These are phyloP conservation scores for Phytophthora uliginosa DNA, from an alignment of 352 stramenopile species.

Conservation along the genomic window DNA sequence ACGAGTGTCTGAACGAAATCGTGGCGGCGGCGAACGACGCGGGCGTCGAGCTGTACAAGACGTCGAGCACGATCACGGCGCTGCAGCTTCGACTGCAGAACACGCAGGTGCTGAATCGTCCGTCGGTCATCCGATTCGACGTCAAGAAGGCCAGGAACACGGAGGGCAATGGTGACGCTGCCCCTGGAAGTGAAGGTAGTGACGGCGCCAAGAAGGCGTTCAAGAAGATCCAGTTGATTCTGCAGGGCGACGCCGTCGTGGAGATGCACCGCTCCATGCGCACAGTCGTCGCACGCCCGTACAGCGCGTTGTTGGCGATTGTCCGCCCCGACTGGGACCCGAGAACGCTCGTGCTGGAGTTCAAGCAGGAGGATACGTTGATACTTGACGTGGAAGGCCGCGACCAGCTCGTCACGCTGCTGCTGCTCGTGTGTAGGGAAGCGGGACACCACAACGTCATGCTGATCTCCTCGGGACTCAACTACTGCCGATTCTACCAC, in stretches of 20 bases:
- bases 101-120: slow-evolving; percentile 61
- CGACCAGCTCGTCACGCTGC: slow-evolving; percentile 74
- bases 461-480: slow-evolving; percentile 48
- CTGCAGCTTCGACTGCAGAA: slow-evolving; percentile 71
- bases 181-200: slow-evolving; percentile 24
- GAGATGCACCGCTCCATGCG: slow-evolving; percentile 74
- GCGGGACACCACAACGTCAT: slow-evolving; percentile 62
- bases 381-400: slow-evolving; percentile 62
- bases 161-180: slow-evolving; percentile 23
- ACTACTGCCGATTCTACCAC: slow-evolving; percentile 70
- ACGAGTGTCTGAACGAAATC: slow-evolving; percentile 74
- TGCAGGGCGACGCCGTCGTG: slow-evolving; percentile 66
- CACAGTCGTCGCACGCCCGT: slow-evolving; percentile 67
- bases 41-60: slow-evolving; percentile 52
- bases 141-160: slow-evolving; percentile 52
- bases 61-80: slow-evolving; percentile 50
- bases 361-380: slow-evolving; percentile 67
- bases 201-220: slow-evolving; percentile 47
- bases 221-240: slow-evolving; percentile 72
- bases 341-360: slow-evolving; percentile 72
- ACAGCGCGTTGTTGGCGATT: slow-evolving; percentile 58
- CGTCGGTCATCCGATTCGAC: slow-evolving; percentile 75
- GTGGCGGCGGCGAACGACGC: slow-evolving; percentile 51
- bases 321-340: slow-evolving; percentile 66
- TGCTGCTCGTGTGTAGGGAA: slow-evolving; percentile 73